phyloP scores from a whole-genome alignment of 1,139 yeast genomes.

The Protomyces pachydermus region DNA sequence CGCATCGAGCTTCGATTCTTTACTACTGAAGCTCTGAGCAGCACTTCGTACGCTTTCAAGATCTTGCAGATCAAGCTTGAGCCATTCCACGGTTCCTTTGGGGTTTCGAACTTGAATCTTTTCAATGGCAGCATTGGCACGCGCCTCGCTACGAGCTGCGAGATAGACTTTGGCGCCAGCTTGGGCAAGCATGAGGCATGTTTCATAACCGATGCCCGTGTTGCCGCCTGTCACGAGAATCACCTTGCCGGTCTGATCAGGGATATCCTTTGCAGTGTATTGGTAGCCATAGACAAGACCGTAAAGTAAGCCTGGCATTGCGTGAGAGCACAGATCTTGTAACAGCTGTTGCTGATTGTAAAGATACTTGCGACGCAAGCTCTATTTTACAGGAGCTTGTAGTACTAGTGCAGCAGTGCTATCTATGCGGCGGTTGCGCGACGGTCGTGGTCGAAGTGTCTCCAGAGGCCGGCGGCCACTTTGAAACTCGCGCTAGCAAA shows the following conservation, averaged over 20 bases:
- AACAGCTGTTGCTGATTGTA: not conserved
- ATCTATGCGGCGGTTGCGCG: no score
- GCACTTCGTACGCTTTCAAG: conserved; percentile 57
- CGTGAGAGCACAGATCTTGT: not conserved
- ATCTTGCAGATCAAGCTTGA: conserved; percentile 61
- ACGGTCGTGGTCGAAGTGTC: no score
- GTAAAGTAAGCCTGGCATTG: conserved; percentile 15
- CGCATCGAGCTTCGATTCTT: conserved; percentile 55
- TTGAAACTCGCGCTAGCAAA: no score
- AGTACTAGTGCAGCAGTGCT: no score
- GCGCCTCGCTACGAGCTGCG: conserved; percentile 43
- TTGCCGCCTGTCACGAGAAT: conserved; percentile 33
- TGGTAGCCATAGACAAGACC: conserved; percentile 34
- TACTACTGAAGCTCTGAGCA: conserved; percentile 46
- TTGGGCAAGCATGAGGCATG: conserved; percentile 28
- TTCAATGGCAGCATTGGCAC: conserved; percentile 41
- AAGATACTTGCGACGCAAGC: not conserved
- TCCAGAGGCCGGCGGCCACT: no score
- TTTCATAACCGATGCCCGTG: conserved; percentile 34
- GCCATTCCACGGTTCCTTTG: conserved; percentile 34
- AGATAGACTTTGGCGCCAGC: conserved; percentile 47
- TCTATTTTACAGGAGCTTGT: no score
- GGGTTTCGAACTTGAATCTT: conserved; percentile 36
- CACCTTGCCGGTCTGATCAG: conserved; percentile 44
- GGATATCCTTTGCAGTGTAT: conserved; percentile 43